Percentiles rank a stretch among this genome's conserved stretches.
Evolutionary conservation across 345 rosid species (phyloP).

Genomic region (Syzygium aqueum): DNA sequence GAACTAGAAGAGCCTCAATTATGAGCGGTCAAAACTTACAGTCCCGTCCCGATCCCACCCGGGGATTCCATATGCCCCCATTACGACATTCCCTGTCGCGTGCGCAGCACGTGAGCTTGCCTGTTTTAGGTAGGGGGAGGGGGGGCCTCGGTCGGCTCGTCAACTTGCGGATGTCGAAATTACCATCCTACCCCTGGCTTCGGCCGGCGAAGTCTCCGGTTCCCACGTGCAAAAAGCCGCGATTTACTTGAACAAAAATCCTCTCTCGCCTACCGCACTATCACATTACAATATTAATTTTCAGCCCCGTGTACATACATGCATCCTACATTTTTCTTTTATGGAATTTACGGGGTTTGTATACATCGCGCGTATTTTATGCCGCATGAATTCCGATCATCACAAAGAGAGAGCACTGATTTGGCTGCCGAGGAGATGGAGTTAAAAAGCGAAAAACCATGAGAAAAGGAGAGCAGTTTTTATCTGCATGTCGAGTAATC

Average conservation of each 20-base stretch:
- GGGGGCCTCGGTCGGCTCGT: too few species aligned
- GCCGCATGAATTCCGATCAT: neutral
- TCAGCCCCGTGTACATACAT: fast-evolving
- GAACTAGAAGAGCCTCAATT: neutral
- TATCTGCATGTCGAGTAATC: fast-evolving
- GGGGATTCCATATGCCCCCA: neutral
- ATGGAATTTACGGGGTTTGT: neutral
- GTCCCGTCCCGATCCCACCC: neutral
- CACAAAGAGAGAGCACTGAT: neutral
- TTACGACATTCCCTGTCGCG: neutral
- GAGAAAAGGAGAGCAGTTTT: neutral
- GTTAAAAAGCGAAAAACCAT: too few species aligned
- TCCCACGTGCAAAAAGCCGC: neutral
- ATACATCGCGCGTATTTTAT: neutral
- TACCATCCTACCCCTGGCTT: neutral
- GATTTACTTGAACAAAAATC: neutral
- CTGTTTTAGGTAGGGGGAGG: neutral
- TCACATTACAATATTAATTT: neutral
- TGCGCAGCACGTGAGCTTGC: neutral
- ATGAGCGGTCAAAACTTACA: neutral
- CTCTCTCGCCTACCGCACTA: neutral
- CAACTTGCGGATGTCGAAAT: neutral
- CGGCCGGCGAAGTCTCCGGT: neutral
- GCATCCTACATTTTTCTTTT: too few species aligned
- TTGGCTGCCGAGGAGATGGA: neutral